Base-by-base conservation (phyloP, 805 yeast genomes). In the Myxozyma melibiosi region DNA sequence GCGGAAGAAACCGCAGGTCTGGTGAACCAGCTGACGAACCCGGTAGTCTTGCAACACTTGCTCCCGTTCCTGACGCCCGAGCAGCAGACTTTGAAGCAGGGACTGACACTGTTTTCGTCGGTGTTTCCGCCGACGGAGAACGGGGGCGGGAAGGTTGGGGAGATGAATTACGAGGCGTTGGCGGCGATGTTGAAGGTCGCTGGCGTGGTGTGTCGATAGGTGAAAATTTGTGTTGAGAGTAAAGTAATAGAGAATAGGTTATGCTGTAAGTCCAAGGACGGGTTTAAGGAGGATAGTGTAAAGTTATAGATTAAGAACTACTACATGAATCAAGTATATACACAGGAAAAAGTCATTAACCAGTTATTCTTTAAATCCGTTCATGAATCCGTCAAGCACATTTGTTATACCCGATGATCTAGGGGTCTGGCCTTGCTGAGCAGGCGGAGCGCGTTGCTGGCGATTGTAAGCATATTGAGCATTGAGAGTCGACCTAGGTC, bases 181-280 rank as follows among this genome's bases (percentile, higher is more conserved):
- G 59, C 55, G n/a, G 59, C 59, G 28, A 46, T 55, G 46, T 18
- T 55, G 30, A 56, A 55, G 40, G 59, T 55, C 8, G 59, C 48
- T 24, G 37, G 53, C 11, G 53, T 41, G 16, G 55, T 45, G 5
- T 34, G 50, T 13, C 40, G 31, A 24, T 45, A 20, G 24, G 24
- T 6, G 4, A 31, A n/a, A n/a, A n/a, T n/a, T n/a, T n/a, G n/a
- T n/a, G n/a, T 3, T 16, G 16, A 24, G 45, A 8, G 9, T 13
- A 4, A 41, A 22, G 16, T 24, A 5, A 22, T 22, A 22, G 14
- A 4, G 44, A 8, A 40, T 16, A 40, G 30, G 8, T 44, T 44
- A 33, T 31, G 16, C 7, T n/a, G n/a, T n/a, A n/a, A n/a, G n/a
- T n/a, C n/a, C n/a, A n/a, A n/a, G n/a, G n/a, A n/a, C n/a, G n/a